A percentile compares a stretch with the other conserved stretches of the same genome.
Evolutionary conservation across 1,284 basidiomycete species (phyloP).

Genomic region (Lentinula novae-zelandiae): DNA sequence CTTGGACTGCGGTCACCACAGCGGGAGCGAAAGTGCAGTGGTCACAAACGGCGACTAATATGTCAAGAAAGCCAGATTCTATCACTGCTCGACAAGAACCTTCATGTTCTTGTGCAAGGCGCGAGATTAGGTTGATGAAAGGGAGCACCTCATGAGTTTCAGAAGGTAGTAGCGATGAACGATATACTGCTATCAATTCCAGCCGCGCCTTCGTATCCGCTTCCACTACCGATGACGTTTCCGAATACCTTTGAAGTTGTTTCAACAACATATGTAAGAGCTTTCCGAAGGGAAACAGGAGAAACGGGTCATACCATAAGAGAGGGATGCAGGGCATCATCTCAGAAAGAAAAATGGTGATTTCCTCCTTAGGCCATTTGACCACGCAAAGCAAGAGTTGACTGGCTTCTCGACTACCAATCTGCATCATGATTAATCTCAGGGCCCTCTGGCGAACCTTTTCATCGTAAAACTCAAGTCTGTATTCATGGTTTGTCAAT

Average conservation of each 20-base stretch:
- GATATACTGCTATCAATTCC: constrained; percentile 15
- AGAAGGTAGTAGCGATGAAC: constrained; percentile 12
- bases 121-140: constrained; percentile 15
- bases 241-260: background rate
- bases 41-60: constrained; percentile 8
- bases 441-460: constrained; percentile 19
- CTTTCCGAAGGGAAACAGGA: background rate
- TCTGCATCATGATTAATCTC: constrained; percentile 19
- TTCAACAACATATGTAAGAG: background rate
- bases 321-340: constrained; percentile 16
- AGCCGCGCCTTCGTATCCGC: constrained; percentile 5
- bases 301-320: constrained; percentile 11
- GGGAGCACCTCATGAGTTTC: constrained; percentile 15
- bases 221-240: background rate
- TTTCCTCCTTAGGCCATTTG: constrained; percentile 18
- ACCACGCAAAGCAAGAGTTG: constrained; percentile 15
- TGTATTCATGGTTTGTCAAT: background rate
- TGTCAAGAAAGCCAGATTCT: constrained; percentile 12
- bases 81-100: constrained; percentile 12
- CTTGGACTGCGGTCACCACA: constrained; percentile 6
- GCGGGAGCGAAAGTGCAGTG: constrained; percentile 5
- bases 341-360: constrained; percentile 17
- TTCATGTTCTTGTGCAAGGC: constrained; percentile 10
- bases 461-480: constrained; percentile 18
- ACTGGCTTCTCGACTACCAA: constrained; percentile 16